phyloP scores from a whole-genome alignment of 495 filamentous ascomycete genomes.

The Tetracladium setigerum region DNA sequence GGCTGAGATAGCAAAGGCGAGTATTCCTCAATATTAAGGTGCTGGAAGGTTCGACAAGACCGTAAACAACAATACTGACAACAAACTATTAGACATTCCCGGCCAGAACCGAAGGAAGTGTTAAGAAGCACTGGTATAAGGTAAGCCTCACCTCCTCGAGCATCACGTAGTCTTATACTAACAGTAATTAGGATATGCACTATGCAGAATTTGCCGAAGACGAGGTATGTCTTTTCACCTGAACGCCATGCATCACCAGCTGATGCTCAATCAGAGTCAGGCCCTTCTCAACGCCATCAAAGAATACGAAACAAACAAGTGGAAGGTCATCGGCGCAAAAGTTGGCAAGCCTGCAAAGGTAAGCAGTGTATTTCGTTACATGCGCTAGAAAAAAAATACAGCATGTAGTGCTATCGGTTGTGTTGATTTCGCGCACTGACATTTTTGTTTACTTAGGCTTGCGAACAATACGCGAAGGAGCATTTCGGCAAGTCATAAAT shows the following conservation, averaged over 20 bases:
- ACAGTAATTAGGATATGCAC: constrained; percentile 71
- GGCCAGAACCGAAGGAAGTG: constrained; percentile 86
- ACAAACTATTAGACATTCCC: constrained; percentile 66
- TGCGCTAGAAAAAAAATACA: background rate
- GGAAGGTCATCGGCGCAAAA: constrained; percentile 94
- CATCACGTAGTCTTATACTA: constrained; percentile 6
- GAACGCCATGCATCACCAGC: constrained; percentile 20
- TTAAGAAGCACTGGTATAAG: constrained; percentile 99
- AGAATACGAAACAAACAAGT: constrained; percentile 96
- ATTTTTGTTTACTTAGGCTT: constrained; percentile 55
- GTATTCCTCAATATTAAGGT: background rate
- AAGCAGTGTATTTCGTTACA: constrained; percentile 8
- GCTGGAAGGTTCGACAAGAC: constrained; percentile 4
- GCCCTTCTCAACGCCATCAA: constrained; percentile 91
- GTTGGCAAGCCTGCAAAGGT: constrained; percentile 98
- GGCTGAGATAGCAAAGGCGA: constrained; percentile 95
- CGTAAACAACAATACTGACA: constrained; percentile 7
- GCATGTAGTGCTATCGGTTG: constrained; percentile 1
- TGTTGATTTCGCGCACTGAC: constrained; percentile 22
- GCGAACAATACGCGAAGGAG: constrained; percentile 97
- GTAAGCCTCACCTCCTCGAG: constrained; percentile 34
- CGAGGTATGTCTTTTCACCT: constrained; percentile 54
- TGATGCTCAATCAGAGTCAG: constrained; percentile 50
- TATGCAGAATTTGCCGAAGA: constrained; percentile 99
- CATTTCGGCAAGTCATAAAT: constrained; percentile 33